phyloP scores from a whole-genome alignment of 2,329 filamentous ascomycete species.

The Tolypocladium inflatum region DNA sequence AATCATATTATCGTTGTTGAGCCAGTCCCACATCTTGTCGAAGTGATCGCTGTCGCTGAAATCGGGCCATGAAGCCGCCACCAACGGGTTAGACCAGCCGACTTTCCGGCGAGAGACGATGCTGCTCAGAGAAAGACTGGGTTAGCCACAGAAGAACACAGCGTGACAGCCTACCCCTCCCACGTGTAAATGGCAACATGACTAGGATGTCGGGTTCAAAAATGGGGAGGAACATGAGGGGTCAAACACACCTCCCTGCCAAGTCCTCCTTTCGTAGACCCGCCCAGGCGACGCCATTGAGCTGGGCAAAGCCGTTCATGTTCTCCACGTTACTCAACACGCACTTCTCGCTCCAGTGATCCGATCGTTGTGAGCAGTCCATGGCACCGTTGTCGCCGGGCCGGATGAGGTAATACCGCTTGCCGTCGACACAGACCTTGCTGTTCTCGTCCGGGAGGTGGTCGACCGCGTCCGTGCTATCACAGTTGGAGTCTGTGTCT shows the following conservation, averaged over 20 bases:
- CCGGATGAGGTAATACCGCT: neutral
- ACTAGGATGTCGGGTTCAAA: too few species aligned
- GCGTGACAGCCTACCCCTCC: neutral
- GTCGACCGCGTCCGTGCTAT: fast-evolving
- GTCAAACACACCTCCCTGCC: neutral
- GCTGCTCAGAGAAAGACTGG: neutral
- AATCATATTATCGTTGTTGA: neutral
- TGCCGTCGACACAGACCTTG: neutral
- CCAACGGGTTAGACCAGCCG: neutral
- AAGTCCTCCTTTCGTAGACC: neutral
- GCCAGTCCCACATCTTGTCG: neutral
- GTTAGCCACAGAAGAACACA: neutral
- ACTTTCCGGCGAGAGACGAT: neutral
- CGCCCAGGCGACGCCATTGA: neutral
- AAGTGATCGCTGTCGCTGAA: neutral
- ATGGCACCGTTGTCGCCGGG: neutral
- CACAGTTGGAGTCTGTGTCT: neutral
- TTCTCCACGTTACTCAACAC: neutral
- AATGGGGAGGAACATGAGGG: neutral
- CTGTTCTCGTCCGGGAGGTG: neutral
- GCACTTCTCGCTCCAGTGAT: neutral
- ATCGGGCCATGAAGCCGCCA: neutral
- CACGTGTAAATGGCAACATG: neutral
- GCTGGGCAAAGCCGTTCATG: neutral
- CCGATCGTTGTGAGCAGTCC: neutral